Conservation (phyloP, 1,139 yeast species). For the Candida glucosophila region DNA sequence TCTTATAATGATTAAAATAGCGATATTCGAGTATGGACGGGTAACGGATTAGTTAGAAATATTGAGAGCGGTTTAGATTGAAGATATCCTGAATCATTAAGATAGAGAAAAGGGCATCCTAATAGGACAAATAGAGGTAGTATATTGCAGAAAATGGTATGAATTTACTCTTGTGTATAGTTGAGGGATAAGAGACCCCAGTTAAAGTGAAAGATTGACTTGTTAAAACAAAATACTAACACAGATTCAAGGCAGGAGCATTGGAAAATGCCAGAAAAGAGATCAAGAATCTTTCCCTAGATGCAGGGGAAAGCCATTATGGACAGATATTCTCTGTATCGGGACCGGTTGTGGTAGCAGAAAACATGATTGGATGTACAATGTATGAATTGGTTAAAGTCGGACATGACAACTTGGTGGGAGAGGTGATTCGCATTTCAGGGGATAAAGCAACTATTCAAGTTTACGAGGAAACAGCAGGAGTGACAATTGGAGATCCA, state of each 20-base stretch:
- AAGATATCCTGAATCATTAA: no score
- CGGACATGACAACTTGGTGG: conserved; percentile 93
- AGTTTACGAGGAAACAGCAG: conserved; percentile 98
- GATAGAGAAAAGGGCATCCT: no score
- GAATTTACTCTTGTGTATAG: no score
- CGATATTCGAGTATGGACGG: no score
- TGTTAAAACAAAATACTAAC: conserved; percentile 12
- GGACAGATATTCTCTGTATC: conserved; percentile 91
- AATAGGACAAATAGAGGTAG: no score
- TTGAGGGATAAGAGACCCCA: no score
- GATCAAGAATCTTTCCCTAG: conserved; percentile 75
- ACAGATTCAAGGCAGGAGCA: conserved; percentile 79
- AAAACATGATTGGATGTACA: conserved; percentile 98
- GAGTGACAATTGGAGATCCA: conserved; percentile 98
- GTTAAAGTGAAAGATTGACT: no score
- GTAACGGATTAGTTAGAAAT: no score
- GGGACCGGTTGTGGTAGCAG: conserved; percentile 96
- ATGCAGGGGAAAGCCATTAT: conserved; percentile 65
- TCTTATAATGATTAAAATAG: no score
- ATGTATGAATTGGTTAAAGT: conserved; percentile 98
- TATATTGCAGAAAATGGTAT: no score
- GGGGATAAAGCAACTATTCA: conserved; percentile 97
- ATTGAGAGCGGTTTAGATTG: no score
- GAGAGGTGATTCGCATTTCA: conserved; percentile 95
- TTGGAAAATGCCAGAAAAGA: conserved; percentile 95